A percentile compares a stretch with the other conserved stretches of the same genome.
Conservation (phyloP, 345 rosid genomes). For the Populus deltoides region DNA sequence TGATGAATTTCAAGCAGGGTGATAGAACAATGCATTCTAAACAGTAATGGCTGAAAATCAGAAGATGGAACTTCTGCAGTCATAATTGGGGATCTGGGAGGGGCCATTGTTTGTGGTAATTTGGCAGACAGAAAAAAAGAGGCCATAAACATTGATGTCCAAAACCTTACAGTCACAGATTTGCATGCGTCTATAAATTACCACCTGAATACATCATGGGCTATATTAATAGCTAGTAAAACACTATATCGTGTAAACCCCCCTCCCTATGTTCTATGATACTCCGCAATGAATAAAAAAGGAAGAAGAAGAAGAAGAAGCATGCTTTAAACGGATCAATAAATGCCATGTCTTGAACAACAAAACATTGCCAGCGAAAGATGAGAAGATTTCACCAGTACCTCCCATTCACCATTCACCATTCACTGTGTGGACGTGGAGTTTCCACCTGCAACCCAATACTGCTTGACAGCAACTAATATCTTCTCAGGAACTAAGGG, state of each 20-base stretch:
- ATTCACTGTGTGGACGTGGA: conserved; percentile 44
- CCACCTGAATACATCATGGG: not conserved
- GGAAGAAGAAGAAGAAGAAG: too few relatives aligned
- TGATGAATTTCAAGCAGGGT: not conserved
- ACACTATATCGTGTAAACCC: not conserved
- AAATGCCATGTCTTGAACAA: not conserved
- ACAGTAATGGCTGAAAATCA: not conserved
- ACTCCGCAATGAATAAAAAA: not conserved
- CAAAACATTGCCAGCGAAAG: not conserved
- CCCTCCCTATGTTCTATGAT: not conserved
- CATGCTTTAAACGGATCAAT: not conserved
- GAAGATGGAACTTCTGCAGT: not conserved
- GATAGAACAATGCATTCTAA: not conserved
- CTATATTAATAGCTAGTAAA: not conserved
- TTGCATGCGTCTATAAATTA: not conserved
- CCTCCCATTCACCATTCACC: not conserved
- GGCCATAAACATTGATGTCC: not conserved
- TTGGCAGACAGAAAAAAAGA: not conserved
- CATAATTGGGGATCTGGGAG: not conserved
- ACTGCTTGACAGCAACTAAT: conserved; percentile 89
- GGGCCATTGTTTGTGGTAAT: not conserved
- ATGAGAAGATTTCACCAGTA: not conserved
- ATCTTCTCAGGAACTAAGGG: conserved; percentile 91
- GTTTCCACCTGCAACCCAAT: conserved; percentile 79
- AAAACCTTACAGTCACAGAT: not conserved